Percentiles rank a stretch among this genome's conserved stretches.
Conservation (phyloP, 768 basidiomycete species). For the Naganishia antarctica region DNA sequence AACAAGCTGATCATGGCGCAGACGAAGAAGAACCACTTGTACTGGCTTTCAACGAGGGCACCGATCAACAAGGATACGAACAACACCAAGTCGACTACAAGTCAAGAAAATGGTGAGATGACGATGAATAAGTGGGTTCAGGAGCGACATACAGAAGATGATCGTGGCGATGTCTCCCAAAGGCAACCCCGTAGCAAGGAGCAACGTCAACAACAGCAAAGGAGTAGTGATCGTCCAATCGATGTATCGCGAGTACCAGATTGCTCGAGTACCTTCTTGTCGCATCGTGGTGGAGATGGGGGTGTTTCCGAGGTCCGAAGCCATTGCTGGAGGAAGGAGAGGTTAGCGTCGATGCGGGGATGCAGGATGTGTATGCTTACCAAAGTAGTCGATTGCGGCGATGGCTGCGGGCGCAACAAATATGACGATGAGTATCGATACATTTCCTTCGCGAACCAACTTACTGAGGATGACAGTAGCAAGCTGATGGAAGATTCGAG, state of each 20-base stretch:
- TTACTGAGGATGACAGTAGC: conserved; percentile 54
- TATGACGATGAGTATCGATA: neutral
- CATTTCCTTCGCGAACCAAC: conserved; percentile 35
- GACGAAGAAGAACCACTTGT: conserved; percentile 55
- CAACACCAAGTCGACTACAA: conserved; percentile 53
- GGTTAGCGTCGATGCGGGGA: neutral
- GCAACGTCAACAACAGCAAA: conserved; percentile 10
- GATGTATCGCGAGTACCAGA: conserved; percentile 56
- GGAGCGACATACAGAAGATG: conserved; percentile 56
- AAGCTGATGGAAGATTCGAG: conserved; percentile 57
- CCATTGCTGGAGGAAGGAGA: conserved; percentile 56
- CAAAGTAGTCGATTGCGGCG: conserved; percentile 13
- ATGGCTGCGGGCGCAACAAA: neutral
- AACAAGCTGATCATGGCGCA: conserved; percentile 55
- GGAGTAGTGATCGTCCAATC: conserved; percentile 12
- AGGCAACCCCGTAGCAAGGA: conserved; percentile 7
- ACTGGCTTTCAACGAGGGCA: conserved; percentile 54
- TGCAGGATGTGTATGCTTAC: neutral
- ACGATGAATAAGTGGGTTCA: conserved; percentile 55
- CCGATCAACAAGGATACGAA: conserved; percentile 55
- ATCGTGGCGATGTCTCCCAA: conserved; percentile 15
- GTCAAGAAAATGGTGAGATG: conserved; percentile 50
- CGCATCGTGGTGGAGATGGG: conserved; percentile 54
- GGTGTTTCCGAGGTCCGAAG: conserved; percentile 57
- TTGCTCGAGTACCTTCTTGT: conserved; percentile 41